Conservation (phyloP, 768 basidiomycete genomes). For the button mushroom (Agaricus bisporus) region DNA sequence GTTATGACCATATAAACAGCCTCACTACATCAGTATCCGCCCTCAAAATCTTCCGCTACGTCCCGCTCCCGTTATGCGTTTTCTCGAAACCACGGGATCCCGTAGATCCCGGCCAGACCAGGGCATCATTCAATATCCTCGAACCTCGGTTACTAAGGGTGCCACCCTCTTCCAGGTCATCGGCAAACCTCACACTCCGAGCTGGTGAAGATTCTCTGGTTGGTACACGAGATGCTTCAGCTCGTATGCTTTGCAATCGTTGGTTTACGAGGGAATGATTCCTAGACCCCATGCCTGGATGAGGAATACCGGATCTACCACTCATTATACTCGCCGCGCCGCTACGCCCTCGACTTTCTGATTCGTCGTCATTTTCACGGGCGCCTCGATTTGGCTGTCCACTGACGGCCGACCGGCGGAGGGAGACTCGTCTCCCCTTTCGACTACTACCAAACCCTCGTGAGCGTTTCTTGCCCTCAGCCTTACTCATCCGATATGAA, state of each 20-base stretch:
- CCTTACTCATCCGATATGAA: constrained; percentile 5
- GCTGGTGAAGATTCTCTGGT: constrained; percentile 40
- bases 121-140: background rate
- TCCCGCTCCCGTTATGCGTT: background rate
- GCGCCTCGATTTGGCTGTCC: background rate
- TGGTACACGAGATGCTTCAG: constrained; percentile 20
- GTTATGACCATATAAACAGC: background rate
- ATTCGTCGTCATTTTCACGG: background rate
- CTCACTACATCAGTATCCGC: background rate
- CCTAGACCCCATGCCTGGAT: constrained; percentile 7
- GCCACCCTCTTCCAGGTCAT: background rate
- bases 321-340: constrained; percentile 1
- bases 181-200: constrained; percentile 34
- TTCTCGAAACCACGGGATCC: constrained; percentile 1
- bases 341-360: background rate
- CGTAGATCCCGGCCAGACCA: background rate
- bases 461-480: constrained; percentile 6
- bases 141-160: background rate
- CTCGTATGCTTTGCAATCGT: constrained; percentile 26
- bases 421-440: constrained; percentile 1
- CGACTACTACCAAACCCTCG: constrained; percentile 4
- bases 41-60: background rate
- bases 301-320: constrained; percentile 2
- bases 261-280: constrained; percentile 21
- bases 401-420: background rate